A percentile compares a stretch with the other conserved stretches of the same genome.
Conservation (phyloP, 805 yeast genomes). For the Sugiyamaella floridensis region DNA sequence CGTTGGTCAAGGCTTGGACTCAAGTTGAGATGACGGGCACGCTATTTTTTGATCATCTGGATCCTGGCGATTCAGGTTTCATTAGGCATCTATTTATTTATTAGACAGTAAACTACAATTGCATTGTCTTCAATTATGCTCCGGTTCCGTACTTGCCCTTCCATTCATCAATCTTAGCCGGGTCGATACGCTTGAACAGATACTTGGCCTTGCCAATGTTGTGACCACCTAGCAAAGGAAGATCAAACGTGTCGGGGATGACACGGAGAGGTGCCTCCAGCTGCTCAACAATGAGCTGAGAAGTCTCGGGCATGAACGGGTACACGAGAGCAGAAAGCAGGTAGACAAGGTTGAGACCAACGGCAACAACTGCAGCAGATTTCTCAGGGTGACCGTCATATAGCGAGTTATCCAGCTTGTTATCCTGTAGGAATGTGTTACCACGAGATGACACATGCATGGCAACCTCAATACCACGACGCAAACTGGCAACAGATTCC, state of each 20-base stretch:
- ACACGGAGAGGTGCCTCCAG: conserved; percentile 74
- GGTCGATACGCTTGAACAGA: conserved; percentile 87
- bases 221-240: conserved; percentile 71
- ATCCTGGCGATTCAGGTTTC: no score
- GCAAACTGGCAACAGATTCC: conserved; percentile 65
- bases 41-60: no score
- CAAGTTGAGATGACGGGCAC: not conserved
- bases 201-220: conserved; percentile 86
- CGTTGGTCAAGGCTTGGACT: not conserved
- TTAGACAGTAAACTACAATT: not conserved
- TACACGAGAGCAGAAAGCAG: conserved; percentile 71
- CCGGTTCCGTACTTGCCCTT: conserved; percentile 76
- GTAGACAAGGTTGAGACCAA: conserved; percentile 83
- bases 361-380: conserved; percentile 87
- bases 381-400: conserved; percentile 68
- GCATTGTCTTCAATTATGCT: not conserved
- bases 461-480: conserved; percentile 86
- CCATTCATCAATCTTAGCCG: conserved; percentile 80
- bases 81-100: not conserved
- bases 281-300: conserved; percentile 63
- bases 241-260: conserved; percentile 68
- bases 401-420: conserved; percentile 84
- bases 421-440: conserved; percentile 91
- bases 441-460: conserved; percentile 91
- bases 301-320: conserved; percentile 88